Evolutionary conservation across 345 rosid genomes (phyloP).

Genomic region (Dovyalis caffra): DNA sequence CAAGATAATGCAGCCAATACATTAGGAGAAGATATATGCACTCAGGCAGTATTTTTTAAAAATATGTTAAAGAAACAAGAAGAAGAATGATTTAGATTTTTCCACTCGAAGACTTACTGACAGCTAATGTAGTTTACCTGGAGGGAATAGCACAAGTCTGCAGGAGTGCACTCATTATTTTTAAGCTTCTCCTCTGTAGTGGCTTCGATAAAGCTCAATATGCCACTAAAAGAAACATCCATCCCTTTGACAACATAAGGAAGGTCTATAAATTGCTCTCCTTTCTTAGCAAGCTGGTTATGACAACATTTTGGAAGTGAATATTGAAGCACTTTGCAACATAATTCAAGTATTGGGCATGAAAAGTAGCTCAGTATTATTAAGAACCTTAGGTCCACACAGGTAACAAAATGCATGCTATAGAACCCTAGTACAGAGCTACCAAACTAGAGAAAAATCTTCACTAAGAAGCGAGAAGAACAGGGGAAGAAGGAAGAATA

Average conservation of each 20-base stretch:
- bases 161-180: conserved; percentile 81
- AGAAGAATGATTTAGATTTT: background rate
- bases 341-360: background rate
- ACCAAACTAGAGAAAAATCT: background rate
- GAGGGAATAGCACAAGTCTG: conserved; percentile 91
- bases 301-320: conserved; percentile 13
- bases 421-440: background rate
- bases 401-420: background rate
- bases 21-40: background rate
- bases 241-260: conserved; percentile 97
- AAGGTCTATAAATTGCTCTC: conserved; percentile 80
- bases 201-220: conserved; percentile 84
- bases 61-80: too few species aligned
- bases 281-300: conserved; percentile 89
- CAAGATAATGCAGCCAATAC: background rate
- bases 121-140: conserved; percentile 47
- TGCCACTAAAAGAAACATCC: conserved; percentile 97
- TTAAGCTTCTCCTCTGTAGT: conserved; percentile 81
- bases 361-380: background rate
- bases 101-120: background rate
- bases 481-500: background rate
- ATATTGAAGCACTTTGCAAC: background rate
- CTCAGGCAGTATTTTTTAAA: too few species aligned
- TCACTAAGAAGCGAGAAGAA: background rate
- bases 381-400: background rate